Conservation (phyloP, 2,329 filamentous ascomycete species). For the Hymenoscyphus repandus region DNA sequence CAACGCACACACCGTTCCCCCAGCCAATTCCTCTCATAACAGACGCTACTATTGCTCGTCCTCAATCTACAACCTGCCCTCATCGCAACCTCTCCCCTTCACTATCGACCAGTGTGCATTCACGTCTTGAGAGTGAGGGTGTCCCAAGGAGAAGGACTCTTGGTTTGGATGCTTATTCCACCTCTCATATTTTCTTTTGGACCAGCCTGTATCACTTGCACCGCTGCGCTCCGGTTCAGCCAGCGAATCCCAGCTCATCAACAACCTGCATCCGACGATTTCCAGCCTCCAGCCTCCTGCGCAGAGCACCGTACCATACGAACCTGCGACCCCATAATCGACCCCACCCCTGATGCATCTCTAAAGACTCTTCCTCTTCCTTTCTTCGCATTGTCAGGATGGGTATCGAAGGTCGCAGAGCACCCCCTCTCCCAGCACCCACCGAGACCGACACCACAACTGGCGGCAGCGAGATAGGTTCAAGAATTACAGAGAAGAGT, state of each 20-base stretch:
- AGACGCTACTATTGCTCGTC: not conserved
- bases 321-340: conserved; percentile 1
- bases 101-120: too few relatives aligned
- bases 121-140: too few relatives aligned
- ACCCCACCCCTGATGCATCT: conserved; percentile 23
- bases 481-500: conserved; percentile 60
- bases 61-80: not conserved
- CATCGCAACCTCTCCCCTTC: too few relatives aligned
- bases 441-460: conserved; percentile 64
- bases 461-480: conserved; percentile 55
- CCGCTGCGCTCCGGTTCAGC: not conserved
- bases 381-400: conserved; percentile 25
- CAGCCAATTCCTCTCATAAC: not conserved
- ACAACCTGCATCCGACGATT: not conserved
- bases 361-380: conserved; percentile 1
- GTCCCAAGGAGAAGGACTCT: too few relatives aligned
- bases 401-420: conserved; percentile 36
- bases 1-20: not conserved
- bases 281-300: not conserved
- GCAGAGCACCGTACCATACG: not conserved
- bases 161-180: too few relatives aligned
- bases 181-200: too few relatives aligned
- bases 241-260: not conserved
- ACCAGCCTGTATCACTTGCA: too few relatives aligned
- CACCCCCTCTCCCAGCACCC: conserved; percentile 69